phyloP scores from a whole-genome alignment of 148 eudicot genomes.

The Spergularia marina region DNA sequence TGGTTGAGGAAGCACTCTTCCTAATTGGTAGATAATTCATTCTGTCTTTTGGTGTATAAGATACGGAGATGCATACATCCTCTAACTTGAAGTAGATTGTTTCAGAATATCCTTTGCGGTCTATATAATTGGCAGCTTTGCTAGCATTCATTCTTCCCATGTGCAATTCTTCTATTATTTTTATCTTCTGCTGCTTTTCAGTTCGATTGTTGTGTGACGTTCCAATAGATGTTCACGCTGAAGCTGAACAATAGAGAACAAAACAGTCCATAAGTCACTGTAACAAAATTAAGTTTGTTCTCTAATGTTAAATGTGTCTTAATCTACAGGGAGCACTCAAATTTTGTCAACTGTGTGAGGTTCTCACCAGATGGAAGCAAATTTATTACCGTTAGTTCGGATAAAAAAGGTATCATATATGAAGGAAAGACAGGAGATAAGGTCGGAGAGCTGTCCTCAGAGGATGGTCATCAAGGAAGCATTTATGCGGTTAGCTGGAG shows the following conservation, averaged over 20 bases:
- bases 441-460: constrained; percentile 76
- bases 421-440: constrained; percentile 88
- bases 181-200: too few relatives aligned
- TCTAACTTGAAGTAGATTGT: too few relatives aligned
- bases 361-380: constrained; percentile 92
- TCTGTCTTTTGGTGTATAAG: too few relatives aligned
- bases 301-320: constrained; percentile 15
- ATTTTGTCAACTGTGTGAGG: constrained; percentile 91
- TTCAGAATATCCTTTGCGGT: too few relatives aligned
- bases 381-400: constrained; percentile 91
- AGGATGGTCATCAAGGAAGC: constrained; percentile 89
- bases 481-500: constrained; percentile 98
- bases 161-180: too few relatives aligned
- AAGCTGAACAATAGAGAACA: not conserved
- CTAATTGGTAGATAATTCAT: too few relatives aligned
- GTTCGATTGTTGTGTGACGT: too few relatives aligned
- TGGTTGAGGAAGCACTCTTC: too few relatives aligned
- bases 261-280: not conserved
- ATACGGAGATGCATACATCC: too few relatives aligned
- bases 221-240: too few relatives aligned
- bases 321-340: constrained; percentile 74
- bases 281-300: not conserved
- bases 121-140: too few relatives aligned
- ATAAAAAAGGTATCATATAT: constrained; percentile 75
- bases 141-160: too few relatives aligned